Percentiles rank a stretch among this genome's conserved stretches.
These are phyloP conservation scores for Pyrrhoderma noxium DNA, from an alignment of 1,284 basidiomycete genomes.

Conservation along the genomic window DNA sequence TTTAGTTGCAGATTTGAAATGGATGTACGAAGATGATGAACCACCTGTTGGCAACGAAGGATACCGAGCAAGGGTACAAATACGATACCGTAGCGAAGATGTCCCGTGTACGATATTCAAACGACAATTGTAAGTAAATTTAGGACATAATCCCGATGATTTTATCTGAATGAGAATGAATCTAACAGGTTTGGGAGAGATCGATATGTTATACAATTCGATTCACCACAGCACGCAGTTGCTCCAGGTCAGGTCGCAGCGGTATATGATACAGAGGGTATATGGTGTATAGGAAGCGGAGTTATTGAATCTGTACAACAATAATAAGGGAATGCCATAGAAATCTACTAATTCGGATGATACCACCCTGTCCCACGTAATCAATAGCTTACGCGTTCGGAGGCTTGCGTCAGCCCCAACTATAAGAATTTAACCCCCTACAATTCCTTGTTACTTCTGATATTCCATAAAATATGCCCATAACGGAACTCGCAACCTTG, in stretches of 20 bases:
- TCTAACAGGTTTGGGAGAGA: slow-evolving; percentile 7
- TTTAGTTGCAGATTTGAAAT: slow-evolving; percentile 54
- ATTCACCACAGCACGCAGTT: slow-evolving; percentile 60
- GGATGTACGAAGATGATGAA: slow-evolving; percentile 66
- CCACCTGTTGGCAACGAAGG: slow-evolving; percentile 42
- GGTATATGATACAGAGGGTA: slow-evolving; percentile 50
- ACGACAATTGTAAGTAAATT: slow-evolving; percentile 21
- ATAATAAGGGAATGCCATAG: too few species aligned
- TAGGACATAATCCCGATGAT: background rate
- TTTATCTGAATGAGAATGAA: background rate
- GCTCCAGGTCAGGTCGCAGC: slow-evolving; percentile 76
- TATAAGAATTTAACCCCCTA: too few species aligned
- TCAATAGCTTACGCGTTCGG: too few species aligned
- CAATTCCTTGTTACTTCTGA: too few species aligned
- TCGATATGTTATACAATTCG: slow-evolving; percentile 39
- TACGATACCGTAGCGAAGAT: slow-evolving; percentile 64
- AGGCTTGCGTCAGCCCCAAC: too few species aligned
- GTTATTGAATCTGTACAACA: slow-evolving; percentile 35
- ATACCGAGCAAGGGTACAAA: slow-evolving; percentile 50
- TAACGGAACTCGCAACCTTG: slow-evolving; percentile 33
- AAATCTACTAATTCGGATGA: too few species aligned
- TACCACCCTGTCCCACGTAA: too few species aligned
- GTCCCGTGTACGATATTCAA: slow-evolving; percentile 40
- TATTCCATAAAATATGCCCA: slow-evolving; percentile 26
- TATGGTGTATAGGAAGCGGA: slow-evolving; percentile 84